Base-by-base conservation (phyloP, 1,284 basidiomycete species). In the Fistulinella staudtii region DNA sequence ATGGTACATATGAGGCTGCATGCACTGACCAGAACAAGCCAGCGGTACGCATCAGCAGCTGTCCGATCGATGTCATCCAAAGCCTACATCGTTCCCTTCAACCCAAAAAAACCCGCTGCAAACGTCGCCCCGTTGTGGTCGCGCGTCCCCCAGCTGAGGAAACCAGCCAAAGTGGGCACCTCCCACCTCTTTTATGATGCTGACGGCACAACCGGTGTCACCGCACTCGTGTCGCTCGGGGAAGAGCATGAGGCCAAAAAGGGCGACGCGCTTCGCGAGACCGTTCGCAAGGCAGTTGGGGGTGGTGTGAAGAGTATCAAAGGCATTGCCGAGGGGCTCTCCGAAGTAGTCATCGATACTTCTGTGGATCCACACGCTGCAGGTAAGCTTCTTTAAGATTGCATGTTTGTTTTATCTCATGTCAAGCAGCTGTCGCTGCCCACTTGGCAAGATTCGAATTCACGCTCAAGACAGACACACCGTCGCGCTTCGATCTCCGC, bases 361-460 rank as follows among this genome's bases (percentile, higher is more conserved):
- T 73, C 75, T n/a, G 49, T 64, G 1, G 85, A 90, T 61, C 73
- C 84, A 11, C 87, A 91, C 53, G 84, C 86, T 50, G 80, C 85
- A 46, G 82, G 85, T 85, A 51, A 42, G 68, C 14, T 15, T n/a
- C 30, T 31, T 15, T 17, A n/a, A 15, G 13, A n/a, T 14, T 30
- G 7, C 30, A 10, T 15, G 15, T 8, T 15, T 11, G 1, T 20
- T 13, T 15, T 10, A 1, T 25, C 46, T 49, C 39, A 50, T 25
- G 15, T 1, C 9, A 27, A 24, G 22, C 33, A 85, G 89, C 89
- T 28, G 85, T 89, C 41, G 88, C 81, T 4, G 80, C 89, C 2
- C 73, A 87, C 55, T 72, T 92, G 48, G 84, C 85, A 3, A 57
- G 76, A 33, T 91, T 85, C 66, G 76, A 79, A 45, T 91, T 89